These are phyloP conservation scores for Cinnamomum chago DNA, from an alignment of 164 flowering plant genomes.

Conservation along the genomic window DNA sequence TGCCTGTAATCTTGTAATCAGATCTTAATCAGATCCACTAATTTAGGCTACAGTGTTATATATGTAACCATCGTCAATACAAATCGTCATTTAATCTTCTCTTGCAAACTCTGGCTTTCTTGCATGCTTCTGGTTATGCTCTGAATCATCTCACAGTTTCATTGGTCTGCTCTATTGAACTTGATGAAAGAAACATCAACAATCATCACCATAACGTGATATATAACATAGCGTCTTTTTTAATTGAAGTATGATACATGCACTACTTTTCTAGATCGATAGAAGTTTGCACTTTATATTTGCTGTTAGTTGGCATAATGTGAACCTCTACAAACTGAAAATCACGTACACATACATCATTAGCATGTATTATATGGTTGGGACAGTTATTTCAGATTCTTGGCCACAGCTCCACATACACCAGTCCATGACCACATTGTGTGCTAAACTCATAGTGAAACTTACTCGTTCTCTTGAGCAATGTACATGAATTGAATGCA, in stretches of 20 bases:
- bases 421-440: not conserved
- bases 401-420: not conserved
- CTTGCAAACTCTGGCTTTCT: too few relatives aligned
- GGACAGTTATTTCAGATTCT: not conserved
- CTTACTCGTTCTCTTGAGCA: too few relatives aligned
- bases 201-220: not conserved
- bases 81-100: too few relatives aligned
- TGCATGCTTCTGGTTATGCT: too few relatives aligned
- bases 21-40: too few relatives aligned
- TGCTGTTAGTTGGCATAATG: not conserved
- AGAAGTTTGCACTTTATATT: too few relatives aligned
- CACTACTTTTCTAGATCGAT: not conserved
- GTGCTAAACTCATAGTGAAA: too few relatives aligned
- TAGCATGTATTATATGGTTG: not conserved
- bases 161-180: not conserved
- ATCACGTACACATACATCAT: not conserved
- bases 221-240: not conserved
- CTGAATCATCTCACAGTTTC: too few relatives aligned
- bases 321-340: not conserved
- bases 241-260: not conserved
- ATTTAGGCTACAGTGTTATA: too few relatives aligned
- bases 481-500: not conserved
- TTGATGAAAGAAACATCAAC: too few relatives aligned
- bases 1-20: too few relatives aligned
- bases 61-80: too few relatives aligned